Conservation (phyloP, 257 asterid species). For the Solanum paucissectum region DNA sequence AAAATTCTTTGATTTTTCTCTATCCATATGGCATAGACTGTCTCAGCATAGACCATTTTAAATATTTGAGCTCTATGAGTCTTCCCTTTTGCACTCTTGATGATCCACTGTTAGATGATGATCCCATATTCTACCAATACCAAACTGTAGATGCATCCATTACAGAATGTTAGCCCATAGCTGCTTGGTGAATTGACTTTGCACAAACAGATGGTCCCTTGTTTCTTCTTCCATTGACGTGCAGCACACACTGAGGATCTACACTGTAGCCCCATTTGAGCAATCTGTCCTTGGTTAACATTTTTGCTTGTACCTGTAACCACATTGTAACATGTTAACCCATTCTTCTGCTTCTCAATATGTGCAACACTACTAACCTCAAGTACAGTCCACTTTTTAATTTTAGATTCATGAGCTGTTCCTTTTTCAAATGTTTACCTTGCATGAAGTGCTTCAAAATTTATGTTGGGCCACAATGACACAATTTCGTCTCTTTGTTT, state of each 20-base stretch:
- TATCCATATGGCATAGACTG: neutral
- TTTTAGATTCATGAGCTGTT: neutral
- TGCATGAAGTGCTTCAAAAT: neutral
- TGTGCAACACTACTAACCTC: neutral
- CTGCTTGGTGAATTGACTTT: neutral
- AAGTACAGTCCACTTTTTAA: neutral
- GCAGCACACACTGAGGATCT: neutral
- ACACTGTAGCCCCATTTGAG: neutral
- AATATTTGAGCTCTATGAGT: neutral
- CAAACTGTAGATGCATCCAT: neutral
- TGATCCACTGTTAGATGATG: neutral
- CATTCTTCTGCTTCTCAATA: neutral
- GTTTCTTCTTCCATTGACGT: neutral
- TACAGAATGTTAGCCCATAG: neutral
- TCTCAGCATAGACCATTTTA: neutral
- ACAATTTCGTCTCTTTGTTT: neutral
- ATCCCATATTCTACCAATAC: neutral
- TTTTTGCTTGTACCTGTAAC: neutral
- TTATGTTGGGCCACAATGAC: neutral
- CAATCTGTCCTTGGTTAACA: neutral
- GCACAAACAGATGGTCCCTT: neutral
- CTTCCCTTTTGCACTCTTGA: neutral
- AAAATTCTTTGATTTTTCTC: neutral
- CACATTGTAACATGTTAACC: neutral
- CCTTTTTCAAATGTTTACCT: neutral